Evolutionary conservation across 306 rosid genomes (phyloP).

Genomic region (Comarum palustre): DNA sequence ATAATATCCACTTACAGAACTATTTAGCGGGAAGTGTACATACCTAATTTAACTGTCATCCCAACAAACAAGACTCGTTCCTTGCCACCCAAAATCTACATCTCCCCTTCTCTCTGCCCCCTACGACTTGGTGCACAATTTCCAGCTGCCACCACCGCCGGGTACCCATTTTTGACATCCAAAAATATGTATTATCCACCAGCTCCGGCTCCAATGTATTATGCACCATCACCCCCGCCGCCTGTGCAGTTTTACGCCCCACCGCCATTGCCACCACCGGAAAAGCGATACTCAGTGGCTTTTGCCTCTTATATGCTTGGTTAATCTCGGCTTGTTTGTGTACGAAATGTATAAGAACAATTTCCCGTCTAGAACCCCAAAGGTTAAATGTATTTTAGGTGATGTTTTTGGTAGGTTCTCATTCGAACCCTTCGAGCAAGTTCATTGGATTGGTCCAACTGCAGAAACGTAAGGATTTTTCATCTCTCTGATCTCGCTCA

Average conservation of each 20-base stretch:
- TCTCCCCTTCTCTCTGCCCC: constrained; percentile 20
- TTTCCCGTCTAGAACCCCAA: constrained; percentile 42
- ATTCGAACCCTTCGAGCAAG: constrained; percentile 51
- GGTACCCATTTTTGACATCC: not conserved
- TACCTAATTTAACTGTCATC: constrained; percentile 43
- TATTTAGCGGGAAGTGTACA: constrained; percentile 40
- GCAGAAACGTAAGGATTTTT: constrained; percentile 39
- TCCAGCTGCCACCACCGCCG: constrained; percentile 12
- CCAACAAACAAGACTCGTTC: constrained; percentile 25
- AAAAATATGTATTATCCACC: constrained; percentile 19
- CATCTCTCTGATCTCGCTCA: not conserved
- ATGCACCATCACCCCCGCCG: constrained; percentile 31
- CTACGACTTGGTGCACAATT: constrained; percentile 7
- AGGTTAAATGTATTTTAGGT: constrained; percentile 37
- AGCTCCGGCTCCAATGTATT: not conserved
- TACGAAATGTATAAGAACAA: constrained; percentile 65
- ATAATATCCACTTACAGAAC: constrained; percentile 1
- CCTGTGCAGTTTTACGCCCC: constrained; percentile 43
- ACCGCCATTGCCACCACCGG: not conserved
- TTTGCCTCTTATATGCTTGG: constrained; percentile 57
- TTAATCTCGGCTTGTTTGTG: constrained; percentile 45
- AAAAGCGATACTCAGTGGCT: constrained; percentile 64
- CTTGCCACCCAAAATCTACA: constrained; percentile 30
- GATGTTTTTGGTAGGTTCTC: constrained; percentile 51
- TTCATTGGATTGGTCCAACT: constrained; percentile 76